These are phyloP conservation scores for Trichoderma polysporum DNA, from an alignment of 2,329 filamentous ascomycete species.

Conservation along the genomic window DNA sequence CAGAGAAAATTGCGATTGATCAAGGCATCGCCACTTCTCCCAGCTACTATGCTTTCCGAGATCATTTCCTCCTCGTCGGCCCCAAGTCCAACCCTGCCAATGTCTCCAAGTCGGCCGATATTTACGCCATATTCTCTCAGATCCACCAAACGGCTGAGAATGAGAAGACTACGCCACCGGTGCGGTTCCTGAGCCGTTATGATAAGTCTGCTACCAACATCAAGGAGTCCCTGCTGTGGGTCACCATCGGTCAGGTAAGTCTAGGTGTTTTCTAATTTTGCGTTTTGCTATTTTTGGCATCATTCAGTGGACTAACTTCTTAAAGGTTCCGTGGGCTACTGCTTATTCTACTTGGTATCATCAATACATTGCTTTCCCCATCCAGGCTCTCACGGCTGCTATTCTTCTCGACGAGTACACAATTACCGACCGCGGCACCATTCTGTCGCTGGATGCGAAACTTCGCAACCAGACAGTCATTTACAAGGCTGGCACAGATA, in stretches of 20 bases:
- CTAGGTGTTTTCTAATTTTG: background rate
- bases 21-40: slow-evolving; percentile 37
- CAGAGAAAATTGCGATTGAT: slow-evolving; percentile 44
- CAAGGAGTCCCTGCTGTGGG: slow-evolving; percentile 47
- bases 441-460: slow-evolving; percentile 37
- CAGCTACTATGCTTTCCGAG: slow-evolving; percentile 43
- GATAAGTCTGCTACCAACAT: slow-evolving; percentile 52
- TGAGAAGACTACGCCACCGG: slow-evolving; percentile 32
- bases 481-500: slow-evolving; percentile 39
- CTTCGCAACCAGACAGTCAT: slow-evolving; percentile 37
- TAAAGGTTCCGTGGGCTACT: slow-evolving; percentile 42
- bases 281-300: slow-evolving; percentile 8
- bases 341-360: slow-evolving; percentile 49
- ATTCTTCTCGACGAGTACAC: slow-evolving; percentile 46
- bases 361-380: slow-evolving; percentile 45
- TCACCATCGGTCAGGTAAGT: slow-evolving; percentile 41
- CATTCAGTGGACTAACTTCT: background rate
- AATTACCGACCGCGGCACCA: slow-evolving; percentile 47
- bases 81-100: slow-evolving; percentile 37
- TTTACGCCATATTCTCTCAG: slow-evolving; percentile 35
- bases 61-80: slow-evolving; percentile 47
- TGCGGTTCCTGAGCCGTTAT: slow-evolving; percentile 45
- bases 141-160: slow-evolving; percentile 38
- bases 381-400: slow-evolving; percentile 45
- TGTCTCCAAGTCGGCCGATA: slow-evolving; percentile 32